These are phyloP conservation scores for Thelephora ganbajun DNA, from an alignment of 768 basidiomycete species.

Conservation along the genomic window DNA sequence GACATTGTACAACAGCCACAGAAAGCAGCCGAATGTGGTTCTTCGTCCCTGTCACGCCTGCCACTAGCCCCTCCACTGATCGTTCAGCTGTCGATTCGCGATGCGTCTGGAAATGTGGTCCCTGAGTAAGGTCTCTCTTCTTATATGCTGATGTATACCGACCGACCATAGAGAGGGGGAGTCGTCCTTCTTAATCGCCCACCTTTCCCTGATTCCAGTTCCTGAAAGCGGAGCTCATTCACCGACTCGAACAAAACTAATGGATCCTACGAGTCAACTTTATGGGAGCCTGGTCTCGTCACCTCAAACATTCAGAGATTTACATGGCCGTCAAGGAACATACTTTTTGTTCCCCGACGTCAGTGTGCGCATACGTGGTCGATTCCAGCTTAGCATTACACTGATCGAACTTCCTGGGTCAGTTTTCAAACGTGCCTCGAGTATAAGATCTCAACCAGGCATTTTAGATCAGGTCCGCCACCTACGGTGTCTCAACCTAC, in stretches of 20 bases:
- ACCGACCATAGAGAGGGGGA: constrained; percentile 46
- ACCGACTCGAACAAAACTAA: constrained; percentile 27
- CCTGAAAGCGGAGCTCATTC: constrained; percentile 40
- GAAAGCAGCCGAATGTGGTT: constrained; percentile 70
- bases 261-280: constrained; percentile 43
- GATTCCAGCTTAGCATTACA: constrained; percentile 60
- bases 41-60: constrained; percentile 58
- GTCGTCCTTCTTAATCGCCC: constrained; percentile 77
- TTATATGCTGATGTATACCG: constrained; percentile 1
- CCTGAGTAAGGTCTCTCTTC: constrained; percentile 51
- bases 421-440: constrained; percentile 16
- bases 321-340: constrained; percentile 66
- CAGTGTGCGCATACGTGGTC: constrained; percentile 67
- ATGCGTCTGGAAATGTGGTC: constrained; percentile 54
- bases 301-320: constrained; percentile 65
- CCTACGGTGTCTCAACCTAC: constrained; percentile 30
- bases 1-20: constrained; percentile 79
- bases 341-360: constrained; percentile 90
- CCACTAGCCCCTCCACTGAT: constrained; percentile 79
- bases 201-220: constrained; percentile 59
- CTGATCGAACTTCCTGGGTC: constrained; percentile 66
- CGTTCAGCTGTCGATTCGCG: constrained; percentile 63
- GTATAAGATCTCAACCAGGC: background rate
- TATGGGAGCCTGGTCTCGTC: constrained; percentile 82
- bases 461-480: constrained; percentile 30